Conservation (phyloP, 805 yeast species). For the Kluyveromyces aestuarii region DNA sequence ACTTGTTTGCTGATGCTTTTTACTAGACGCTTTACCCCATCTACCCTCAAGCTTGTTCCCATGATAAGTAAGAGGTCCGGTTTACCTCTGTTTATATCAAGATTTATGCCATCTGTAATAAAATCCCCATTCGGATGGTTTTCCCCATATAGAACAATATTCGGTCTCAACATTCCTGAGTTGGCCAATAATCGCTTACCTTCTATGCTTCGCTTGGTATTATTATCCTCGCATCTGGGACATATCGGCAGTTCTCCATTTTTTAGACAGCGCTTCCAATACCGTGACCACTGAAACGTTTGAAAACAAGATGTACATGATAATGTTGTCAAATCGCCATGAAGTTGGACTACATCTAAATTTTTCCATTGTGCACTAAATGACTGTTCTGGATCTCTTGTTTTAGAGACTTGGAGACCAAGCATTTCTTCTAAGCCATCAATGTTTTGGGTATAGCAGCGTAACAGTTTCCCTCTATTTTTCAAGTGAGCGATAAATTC, state of each 20-base stretch:
- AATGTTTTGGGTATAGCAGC: conserved; percentile 93
- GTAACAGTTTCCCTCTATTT: conserved; percentile 54
- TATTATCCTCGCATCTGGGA: conserved; percentile 50
- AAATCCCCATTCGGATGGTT: conserved; percentile 80
- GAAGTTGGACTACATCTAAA: conserved; percentile 77
- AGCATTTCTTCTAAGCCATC: conserved; percentile 73
- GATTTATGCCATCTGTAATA: conserved; percentile 59
- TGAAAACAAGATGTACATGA: conserved; percentile 66
- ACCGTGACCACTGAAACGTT: conserved; percentile 52
- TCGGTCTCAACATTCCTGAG: conserved; percentile 76
- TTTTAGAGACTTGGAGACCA: conserved; percentile 50
- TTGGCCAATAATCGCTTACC: conserved; percentile 71
- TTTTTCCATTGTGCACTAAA: conserved; percentile 44
- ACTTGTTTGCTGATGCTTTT: conserved; percentile 56
- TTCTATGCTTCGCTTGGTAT: conserved; percentile 42
- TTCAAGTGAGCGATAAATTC: conserved; percentile 52
- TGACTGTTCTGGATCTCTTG: conserved; percentile 19
- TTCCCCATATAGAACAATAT: conserved; percentile 88
- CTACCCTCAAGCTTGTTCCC: conserved; percentile 89
- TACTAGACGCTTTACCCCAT: conserved; percentile 78
- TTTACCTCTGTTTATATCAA: conserved; percentile 47
- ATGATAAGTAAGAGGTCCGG: conserved; percentile 81
- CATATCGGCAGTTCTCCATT: conserved; percentile 73
- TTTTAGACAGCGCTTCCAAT: conserved; percentile 37
- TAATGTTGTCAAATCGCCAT: conserved; percentile 75